phyloP scores from a whole-genome alignment of 2,329 filamentous ascomycete species.

The Alternaria sp. region DNA sequence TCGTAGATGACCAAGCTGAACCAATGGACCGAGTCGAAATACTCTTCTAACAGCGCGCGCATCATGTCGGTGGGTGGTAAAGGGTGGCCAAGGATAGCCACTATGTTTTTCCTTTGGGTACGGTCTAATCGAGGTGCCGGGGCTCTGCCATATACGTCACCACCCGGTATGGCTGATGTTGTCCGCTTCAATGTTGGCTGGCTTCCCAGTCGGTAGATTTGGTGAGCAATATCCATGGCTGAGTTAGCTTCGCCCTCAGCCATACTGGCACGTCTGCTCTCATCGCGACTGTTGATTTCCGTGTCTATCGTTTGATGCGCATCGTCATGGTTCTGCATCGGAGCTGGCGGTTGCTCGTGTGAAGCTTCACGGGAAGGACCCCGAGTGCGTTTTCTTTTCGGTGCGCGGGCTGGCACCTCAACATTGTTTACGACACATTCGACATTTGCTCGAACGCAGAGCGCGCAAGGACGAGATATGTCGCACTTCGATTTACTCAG shows the following conservation, averaged over 20 bases:
- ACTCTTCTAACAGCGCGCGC: neutral
- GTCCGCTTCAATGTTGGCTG: constrained; percentile 39
- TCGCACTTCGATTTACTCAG: constrained; percentile 40
- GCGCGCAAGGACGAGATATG: constrained; percentile 44
- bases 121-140: constrained; percentile 14
- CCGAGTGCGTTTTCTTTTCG: constrained; percentile 16
- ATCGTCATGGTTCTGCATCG: neutral
- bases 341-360: constrained; percentile 2
- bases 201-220: neutral
- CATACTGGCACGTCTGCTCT: constrained; percentile 8
- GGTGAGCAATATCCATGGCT: constrained; percentile 46
- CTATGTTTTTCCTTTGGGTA: constrained; percentile 35
- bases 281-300: constrained; percentile 1
- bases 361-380: constrained; percentile 10
- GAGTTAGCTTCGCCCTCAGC: constrained; percentile 41
- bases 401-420: neutral
- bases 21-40: neutral
- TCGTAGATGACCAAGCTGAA: constrained; percentile 35
- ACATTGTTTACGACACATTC: constrained; percentile 13
- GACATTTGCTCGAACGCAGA: constrained; percentile 43
- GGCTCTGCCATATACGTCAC: neutral
- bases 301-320: neutral
- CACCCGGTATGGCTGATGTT: constrained; percentile 40
- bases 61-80: neutral
- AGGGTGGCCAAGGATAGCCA: neutral